A percentile compares a stretch with the other conserved stretches of the same genome.
phyloP scores from a whole-genome alignment of 352 stramenopile species.

The Phytophthora tentaculata region DNA sequence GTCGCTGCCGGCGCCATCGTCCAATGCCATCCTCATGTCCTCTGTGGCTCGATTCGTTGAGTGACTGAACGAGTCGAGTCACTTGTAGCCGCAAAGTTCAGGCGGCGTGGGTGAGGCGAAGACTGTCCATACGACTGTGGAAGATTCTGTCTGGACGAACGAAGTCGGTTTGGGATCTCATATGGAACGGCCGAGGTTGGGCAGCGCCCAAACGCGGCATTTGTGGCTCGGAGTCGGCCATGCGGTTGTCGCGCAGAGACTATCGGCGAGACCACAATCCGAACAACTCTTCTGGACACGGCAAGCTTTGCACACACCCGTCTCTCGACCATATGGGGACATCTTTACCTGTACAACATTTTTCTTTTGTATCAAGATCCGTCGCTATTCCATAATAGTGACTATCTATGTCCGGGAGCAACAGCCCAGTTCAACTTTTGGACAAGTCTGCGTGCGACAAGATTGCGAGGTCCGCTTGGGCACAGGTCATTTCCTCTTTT shows the following conservation, averaged over 20 bases:
- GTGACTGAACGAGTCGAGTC: too few relatives aligned
- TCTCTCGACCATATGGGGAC: not conserved
- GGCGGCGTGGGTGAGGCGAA: not conserved
- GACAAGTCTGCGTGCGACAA: constrained; percentile 14
- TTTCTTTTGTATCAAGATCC: not conserved
- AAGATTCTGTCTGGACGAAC: constrained; percentile 12
- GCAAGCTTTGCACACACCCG: not conserved
- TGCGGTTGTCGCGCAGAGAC: constrained; percentile 15
- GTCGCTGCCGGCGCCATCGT: too few relatives aligned
- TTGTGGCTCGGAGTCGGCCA: constrained; percentile 21
- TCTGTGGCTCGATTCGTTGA: too few relatives aligned
- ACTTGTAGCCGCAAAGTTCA: too few relatives aligned
- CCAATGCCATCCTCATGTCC: too few relatives aligned
- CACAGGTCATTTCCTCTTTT: constrained; percentile 19
- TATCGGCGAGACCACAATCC: constrained; percentile 7
- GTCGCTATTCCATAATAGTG: constrained; percentile 15
- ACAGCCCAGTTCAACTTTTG: constrained; percentile 5
- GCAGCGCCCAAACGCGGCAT: not conserved
- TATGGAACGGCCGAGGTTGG: constrained; percentile 15
- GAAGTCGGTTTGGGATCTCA: constrained; percentile 6
- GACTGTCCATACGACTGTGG: constrained; percentile 5
- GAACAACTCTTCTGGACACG: constrained; percentile 25
- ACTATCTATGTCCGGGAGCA: constrained; percentile 1
- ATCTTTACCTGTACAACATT: not conserved
- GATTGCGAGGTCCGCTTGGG: constrained; percentile 8